phyloP scores from a whole-genome alignment of 1,139 yeast species.

The Torulaspora pretoriensis region DNA sequence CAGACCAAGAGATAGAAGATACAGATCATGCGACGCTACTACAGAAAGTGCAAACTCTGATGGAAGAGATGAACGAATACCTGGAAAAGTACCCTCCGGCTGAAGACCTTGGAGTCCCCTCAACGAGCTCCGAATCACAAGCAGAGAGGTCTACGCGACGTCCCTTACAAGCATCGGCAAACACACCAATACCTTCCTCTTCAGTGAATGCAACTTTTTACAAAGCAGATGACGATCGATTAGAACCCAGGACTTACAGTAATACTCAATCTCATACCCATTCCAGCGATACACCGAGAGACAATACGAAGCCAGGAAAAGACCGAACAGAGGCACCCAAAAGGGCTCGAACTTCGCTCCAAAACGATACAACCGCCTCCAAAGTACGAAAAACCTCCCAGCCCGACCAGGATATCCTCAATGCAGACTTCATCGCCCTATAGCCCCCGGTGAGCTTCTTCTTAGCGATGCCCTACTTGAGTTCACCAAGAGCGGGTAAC shows the following conservation, averaged over 20 bases:
- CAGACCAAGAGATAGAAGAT: neutral
- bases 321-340: neutral
- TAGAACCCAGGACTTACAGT: too few relatives aligned
- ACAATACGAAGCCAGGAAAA: neutral
- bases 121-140: neutral
- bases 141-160: neutral
- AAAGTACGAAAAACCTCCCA: neutral
- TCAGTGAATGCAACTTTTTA: too few relatives aligned
- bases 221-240: too few relatives aligned
- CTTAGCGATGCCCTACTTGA: too few relatives aligned
- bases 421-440: slow-evolving; percentile 9
- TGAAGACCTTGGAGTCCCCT: neutral
- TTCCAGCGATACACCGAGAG: too few relatives aligned
- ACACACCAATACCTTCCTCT: neutral
- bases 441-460: neutral
- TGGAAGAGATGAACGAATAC: slow-evolving; percentile 4
- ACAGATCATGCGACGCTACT: slow-evolving; percentile 4
- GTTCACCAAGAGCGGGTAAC: slow-evolving; percentile 1
- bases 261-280: too few relatives aligned
- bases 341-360: neutral
- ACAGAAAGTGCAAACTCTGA: neutral
- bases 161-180: neutral
- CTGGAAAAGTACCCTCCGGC: slow-evolving; percentile 3
- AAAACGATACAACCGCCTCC: neutral
- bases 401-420: slow-evolving; percentile 5